Evolutionary conservation across 2,329 filamentous ascomycete species (phyloP).

Genomic region (Didymosphaeria variabile): DNA sequence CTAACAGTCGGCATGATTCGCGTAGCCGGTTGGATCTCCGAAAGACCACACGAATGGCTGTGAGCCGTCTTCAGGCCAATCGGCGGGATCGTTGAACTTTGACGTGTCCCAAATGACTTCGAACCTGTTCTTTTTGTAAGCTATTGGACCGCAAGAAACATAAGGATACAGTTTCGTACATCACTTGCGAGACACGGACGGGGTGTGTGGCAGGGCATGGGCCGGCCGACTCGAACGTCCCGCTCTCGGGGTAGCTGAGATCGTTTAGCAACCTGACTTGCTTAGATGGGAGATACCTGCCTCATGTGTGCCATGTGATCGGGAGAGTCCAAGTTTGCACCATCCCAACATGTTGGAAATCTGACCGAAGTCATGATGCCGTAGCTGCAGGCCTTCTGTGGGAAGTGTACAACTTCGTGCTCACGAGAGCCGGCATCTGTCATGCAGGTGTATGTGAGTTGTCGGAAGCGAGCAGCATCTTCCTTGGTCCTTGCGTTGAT

Average conservation of each 20-base stretch:
- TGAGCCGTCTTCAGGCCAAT: conserved; percentile 27
- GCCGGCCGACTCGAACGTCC: conserved; percentile 22
- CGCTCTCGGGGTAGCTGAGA: conserved; percentile 52
- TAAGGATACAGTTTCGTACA: conserved; percentile 11
- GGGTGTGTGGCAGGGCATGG: conserved; percentile 27
- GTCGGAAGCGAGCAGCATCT: conserved; percentile 48
- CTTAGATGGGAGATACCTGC: background rate
- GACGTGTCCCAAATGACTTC: conserved; percentile 31
- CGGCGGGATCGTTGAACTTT: conserved; percentile 20
- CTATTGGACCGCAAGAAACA: background rate
- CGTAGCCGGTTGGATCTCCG: conserved; percentile 49
- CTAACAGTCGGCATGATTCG: conserved; percentile 58
- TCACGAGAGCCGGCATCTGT: conserved; percentile 28
- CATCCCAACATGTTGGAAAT: conserved; percentile 45
- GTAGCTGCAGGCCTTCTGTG: conserved; percentile 53
- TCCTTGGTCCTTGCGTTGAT: conserved; percentile 36
- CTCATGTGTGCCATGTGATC: conserved; percentile 58
- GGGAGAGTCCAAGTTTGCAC: conserved; percentile 66
- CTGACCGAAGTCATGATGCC: conserved; percentile 47
- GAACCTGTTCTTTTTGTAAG: background rate
- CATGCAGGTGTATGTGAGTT: conserved; percentile 56
- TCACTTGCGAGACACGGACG: conserved; percentile 25
- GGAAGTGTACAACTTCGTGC: conserved; percentile 49
- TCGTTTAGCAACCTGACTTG: conserved; percentile 61
- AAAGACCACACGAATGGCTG: conserved; percentile 30